Evolutionary conservation across 2,329 filamentous ascomycete species (phyloP), one percentile per base, ranked within the genome.

Genomic region (Arthrobotrys iridis): DNA sequence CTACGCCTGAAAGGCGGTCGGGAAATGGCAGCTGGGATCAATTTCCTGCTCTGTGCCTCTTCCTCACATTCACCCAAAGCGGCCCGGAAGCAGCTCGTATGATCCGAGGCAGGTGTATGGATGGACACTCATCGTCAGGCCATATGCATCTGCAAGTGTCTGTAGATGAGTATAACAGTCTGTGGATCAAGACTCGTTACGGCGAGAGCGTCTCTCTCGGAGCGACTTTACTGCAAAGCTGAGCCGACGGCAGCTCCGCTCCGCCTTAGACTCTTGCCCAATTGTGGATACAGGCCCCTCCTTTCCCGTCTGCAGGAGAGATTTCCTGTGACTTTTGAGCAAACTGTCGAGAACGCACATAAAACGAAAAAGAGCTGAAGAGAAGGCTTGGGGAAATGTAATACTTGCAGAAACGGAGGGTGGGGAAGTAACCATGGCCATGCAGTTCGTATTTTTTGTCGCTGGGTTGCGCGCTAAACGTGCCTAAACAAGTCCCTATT

Each of bases 1-100:
- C 48, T 18, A 55, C 28, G 28, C n/a, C 15, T 10, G n/a, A 30
- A 18, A 55, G 37, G 50, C 30, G 28, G 30, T 37, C 28, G 48
- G 48, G 24, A 55, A 37, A 55, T 55, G 48, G 46, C 46, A 52
- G 26, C n/a, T 52, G 10, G 46, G 28, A 55, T 37, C 15, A 20
- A 4, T 55, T 37, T 22, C 48, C 22, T 55, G 30, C 24, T 55
- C 50, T 55, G 50, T 55, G 50, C 50, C 50, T 60, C 43, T 55
- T 55, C 8, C n/a, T 30, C 50, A 30, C 50, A 24, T 55, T 55
- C 26, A 52, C 43, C 48, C 45, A 65, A 35, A 50, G 20, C 50
- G 59, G 67, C 41, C 55, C 67, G 67, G 59, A 72, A 64, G 67
- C 67, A 72, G 13, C 48, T 52, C n/a, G 24, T 41, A 60, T 52